Percentiles rank a stretch among this genome's conserved stretches.
phyloP scores from a whole-genome alignment of 2,329 filamentous ascomycete species.

The Lizonia empirigonia region DNA sequence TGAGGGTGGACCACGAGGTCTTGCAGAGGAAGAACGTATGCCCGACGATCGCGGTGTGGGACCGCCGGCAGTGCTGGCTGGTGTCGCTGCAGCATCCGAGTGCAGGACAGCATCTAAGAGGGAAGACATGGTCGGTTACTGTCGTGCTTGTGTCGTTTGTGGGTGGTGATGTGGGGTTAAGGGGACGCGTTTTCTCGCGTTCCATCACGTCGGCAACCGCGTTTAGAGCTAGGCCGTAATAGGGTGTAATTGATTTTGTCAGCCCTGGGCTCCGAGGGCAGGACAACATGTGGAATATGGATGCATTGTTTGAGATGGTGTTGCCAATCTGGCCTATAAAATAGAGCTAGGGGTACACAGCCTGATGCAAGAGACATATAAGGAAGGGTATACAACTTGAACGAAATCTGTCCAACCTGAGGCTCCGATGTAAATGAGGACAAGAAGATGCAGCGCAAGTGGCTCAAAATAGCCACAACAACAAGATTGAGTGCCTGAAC shows the following conservation, averaged over 20 bases:
- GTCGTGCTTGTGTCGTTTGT: constrained; percentile 4
- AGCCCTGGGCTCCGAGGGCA: no score
- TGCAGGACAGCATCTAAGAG: constrained; percentile 57
- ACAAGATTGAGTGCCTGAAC: neutral
- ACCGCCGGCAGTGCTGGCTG: constrained; percentile 45
- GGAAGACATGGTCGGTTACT: constrained; percentile 55
- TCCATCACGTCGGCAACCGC: constrained; percentile 10
- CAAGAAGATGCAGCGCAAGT: neutral
- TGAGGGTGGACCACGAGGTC: constrained; percentile 59
- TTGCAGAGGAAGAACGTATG: constrained; percentile 58
- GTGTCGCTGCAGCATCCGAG: constrained; percentile 53
- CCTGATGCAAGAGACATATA: neutral
- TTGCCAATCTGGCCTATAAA: neutral
- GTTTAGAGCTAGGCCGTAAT: constrained; percentile 5
- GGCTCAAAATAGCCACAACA: neutral
- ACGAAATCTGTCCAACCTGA: neutral
- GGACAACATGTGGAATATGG: no score
- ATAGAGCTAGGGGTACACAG: neutral
- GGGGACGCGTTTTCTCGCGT: constrained; percentile 15
- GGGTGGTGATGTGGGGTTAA: constrained; percentile 11
- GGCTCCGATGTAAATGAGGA: neutral
- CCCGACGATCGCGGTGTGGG: constrained; percentile 47
- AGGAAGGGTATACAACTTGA: constrained; percentile 14
- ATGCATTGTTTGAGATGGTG: neutral
- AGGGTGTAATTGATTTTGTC: constrained; percentile 11